Conservation (phyloP, 2,329 filamentous ascomycete species). For the Coniochaeta sp. region DNA sequence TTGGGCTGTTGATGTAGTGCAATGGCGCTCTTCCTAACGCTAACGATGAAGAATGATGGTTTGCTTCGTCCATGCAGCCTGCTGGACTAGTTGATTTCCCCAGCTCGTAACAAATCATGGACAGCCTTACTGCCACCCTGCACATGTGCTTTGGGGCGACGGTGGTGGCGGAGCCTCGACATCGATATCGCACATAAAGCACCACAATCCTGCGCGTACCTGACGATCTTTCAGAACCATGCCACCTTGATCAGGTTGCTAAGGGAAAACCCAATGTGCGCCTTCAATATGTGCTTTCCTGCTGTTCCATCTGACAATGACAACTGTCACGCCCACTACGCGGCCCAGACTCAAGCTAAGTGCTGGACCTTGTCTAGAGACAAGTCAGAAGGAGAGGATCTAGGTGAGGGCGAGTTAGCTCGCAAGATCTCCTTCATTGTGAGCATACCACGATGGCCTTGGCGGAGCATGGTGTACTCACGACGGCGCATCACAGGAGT, state of each 20-base stretch:
- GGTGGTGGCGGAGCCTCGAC: background rate
- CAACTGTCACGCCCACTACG: background rate
- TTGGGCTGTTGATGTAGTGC: too few species aligned
- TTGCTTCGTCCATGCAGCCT: too few species aligned
- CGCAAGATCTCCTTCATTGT: background rate
- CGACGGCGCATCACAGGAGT: background rate
- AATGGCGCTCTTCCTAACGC: background rate
- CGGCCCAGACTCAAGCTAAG: background rate
- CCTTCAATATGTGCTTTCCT: background rate
- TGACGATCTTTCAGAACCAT: background rate
- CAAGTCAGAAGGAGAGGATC: background rate
- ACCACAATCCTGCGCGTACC: too few species aligned
- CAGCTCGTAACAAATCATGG: background rate
- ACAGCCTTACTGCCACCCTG: background rate
- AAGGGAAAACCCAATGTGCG: background rate
- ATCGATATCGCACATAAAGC: background rate
- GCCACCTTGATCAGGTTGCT: background rate
- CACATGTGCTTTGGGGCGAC: background rate
- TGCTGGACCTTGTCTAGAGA: background rate
- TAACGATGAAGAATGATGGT: background rate
- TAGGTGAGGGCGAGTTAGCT: background rate
- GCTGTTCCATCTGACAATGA: background rate
- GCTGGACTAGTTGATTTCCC: too few species aligned
- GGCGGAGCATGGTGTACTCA: background rate
- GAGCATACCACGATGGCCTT: background rate